Base-by-base conservation (phyloP, 2,329 filamentous ascomycete species). In the Lanzia echinophila region DNA sequence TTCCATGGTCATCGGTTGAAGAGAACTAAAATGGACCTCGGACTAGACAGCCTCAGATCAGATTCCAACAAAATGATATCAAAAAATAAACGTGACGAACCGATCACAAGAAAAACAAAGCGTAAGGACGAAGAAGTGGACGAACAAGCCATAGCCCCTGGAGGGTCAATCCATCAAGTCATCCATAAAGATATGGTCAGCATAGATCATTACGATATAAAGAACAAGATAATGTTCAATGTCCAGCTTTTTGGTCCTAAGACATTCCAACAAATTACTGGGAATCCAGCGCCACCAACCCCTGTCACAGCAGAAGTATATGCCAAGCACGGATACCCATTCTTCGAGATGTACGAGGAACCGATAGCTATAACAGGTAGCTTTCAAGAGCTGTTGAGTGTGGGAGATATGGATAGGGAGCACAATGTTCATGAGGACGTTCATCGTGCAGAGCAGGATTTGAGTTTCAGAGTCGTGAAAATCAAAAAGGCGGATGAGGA, bases 331-430 rank as follows among this genome's bases (percentile, higher is more conserved):
- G 39, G 47, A 5, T 44, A 43, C 7, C 52, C 46, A 24, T 54
- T 54, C 11, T 54, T 49, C 11, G 17, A 50, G 11, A 36, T 49
- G 5, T 54, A 54, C 2, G 20, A 54, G 6, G 44, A 49, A n/a
- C 38, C 38, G 28, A 38, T 6, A 8, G 46, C 20, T 2, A n/a
- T 50, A 6, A 22, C 13, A 8, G 52, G 52, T 10, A 47, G 38
- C 11, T 32, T 54, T n/a, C 12, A 22, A 6, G 6, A 28, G 3
- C 2, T 48, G 22, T 1, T 33, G 6, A 48, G 22, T 5, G 36
- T 43, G 6, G 51, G n/a, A 11, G 15, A 42, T 36, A 31, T 32
- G 10, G 19, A 54, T 34, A 13, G 10, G 28, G 20, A 43, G 13
- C 31, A 31, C n/a, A 44, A 36, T 34, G 24, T 42, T 8, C 20